These are phyloP conservation scores for Nakaseomyces glabratus DNA, from an alignment of 1,139 yeast species.

Conservation along the genomic window DNA sequence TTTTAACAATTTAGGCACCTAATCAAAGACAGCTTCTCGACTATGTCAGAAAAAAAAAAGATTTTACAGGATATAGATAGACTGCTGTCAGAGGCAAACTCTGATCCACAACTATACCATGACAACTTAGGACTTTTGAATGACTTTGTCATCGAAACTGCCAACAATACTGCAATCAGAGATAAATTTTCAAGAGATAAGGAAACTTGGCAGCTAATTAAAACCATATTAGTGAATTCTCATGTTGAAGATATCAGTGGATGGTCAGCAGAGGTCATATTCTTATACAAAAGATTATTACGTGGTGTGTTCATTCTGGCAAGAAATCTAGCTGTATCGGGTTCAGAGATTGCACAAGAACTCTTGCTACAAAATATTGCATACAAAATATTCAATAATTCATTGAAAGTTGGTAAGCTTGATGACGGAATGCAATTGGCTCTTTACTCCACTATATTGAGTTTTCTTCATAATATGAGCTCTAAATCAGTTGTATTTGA, in stretches of 20 bases:
- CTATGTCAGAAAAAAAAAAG: too few species aligned
- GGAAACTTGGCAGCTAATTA: slow-evolving; percentile 17
- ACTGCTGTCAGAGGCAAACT: slow-evolving; percentile 7
- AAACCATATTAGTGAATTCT: slow-evolving; percentile 10
- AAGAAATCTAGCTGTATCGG: slow-evolving; percentile 32
- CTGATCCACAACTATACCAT: slow-evolving; percentile 7
- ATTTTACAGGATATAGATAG: too few species aligned
- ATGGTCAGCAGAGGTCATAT: slow-evolving; percentile 11
- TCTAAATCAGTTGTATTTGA: slow-evolving; percentile 17
- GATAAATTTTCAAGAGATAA: slow-evolving; percentile 14
- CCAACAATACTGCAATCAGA: slow-evolving; percentile 23
- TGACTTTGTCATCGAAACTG: slow-evolving; percentile 20
- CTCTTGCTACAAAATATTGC: slow-evolving; percentile 14
- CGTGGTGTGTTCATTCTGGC: slow-evolving; percentile 33
- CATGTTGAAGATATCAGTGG: slow-evolving; percentile 5
- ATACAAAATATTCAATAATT: slow-evolving; percentile 9
- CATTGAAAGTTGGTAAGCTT: slow-evolving; percentile 16
- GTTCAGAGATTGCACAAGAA: slow-evolving; percentile 22
- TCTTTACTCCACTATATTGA: slow-evolving; percentile 7
- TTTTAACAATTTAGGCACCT: too few species aligned
- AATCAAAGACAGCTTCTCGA: too few species aligned
- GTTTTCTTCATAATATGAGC: slow-evolving; percentile 24
- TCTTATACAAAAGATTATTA: slow-evolving; percentile 16
- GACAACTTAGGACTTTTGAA: slow-evolving; percentile 14
- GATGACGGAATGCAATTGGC: slow-evolving; percentile 17